Base-by-base conservation (phyloP, 192 early-diverging fungal species). In the Coemansia sp. region DNA sequence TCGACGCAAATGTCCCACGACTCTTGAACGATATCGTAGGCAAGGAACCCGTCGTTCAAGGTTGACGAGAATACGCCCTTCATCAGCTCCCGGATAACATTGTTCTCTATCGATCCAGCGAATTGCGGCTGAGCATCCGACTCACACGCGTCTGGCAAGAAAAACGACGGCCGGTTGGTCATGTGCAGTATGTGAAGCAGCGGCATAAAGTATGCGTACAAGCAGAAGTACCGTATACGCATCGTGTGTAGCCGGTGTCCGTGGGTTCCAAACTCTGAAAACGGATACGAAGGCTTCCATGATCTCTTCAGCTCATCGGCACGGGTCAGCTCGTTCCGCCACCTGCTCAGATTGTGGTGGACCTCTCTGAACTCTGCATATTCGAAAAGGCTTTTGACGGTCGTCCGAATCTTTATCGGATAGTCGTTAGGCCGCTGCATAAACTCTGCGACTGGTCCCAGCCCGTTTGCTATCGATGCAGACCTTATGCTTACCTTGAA, bases 121-220 rank as follows among this genome's bases (percentile, higher is more conserved):
- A 8, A 54, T 25, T 48, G 22, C 15, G 27, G 52, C 15, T 54
- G 52, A 15, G 52, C 14, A 1, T 48, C 23, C 34, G 40, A 52
- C 28, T 40, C 17, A 25, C 40, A 2, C 41, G 4, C 41, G 7
- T 54, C 55, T 38, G 61, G 36, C 7, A 20, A 17, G 50, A 67
- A 69, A n/a, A 76, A 70, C 27, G 74, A 70, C 10, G 67, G 68
- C 4, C 74, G 67, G 61, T 76, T 76, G n/a, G 67, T 47, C 34
- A 56, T 34, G 38, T 76, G 74, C 42, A 76, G 23, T 15, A 76
- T 28, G 3, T 63, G 62, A 3, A 52, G 30, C n/a, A 70, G 38
- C 11, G 59, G 58, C 19, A 44, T 25, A 1, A 55, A 45, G 53
- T 71, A 77, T 6, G 63, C 60, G 30, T 64, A 47, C 22, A 71